A percentile compares a stretch with the other conserved stretches of the same genome.
These are phyloP conservation scores for Elongisporangium undulatum DNA, from an alignment of 352 stramenopile species.

Conservation along the genomic window DNA sequence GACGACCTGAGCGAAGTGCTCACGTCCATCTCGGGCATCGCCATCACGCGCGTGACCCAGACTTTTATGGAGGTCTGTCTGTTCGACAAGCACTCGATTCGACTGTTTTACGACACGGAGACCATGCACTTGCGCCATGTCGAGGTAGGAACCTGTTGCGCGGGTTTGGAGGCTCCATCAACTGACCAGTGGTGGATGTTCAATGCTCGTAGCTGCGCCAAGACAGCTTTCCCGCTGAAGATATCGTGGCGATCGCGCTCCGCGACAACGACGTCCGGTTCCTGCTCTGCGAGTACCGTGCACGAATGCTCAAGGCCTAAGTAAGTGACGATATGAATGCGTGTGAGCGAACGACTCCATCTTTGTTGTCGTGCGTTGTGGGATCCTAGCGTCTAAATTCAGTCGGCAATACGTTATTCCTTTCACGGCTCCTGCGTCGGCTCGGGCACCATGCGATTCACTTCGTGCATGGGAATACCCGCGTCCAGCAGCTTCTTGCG, in stretches of 20 bases:
- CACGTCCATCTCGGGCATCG: slow-evolving; percentile 44
- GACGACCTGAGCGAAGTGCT: slow-evolving; percentile 55
- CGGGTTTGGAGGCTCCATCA: not conserved
- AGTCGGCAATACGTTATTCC: not conserved
- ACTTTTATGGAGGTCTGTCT: slow-evolving; percentile 61
- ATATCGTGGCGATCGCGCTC: slow-evolving; percentile 53
- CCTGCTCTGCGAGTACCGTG: slow-evolving; percentile 56
- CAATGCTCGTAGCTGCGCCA: slow-evolving; percentile 15
- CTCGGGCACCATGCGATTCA: slow-evolving; percentile 13
- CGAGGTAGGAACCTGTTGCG: slow-evolving; percentile 24
- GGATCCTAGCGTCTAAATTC: not conserved
- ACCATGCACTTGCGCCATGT: slow-evolving; percentile 49
- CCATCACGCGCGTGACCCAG: slow-evolving; percentile 47
- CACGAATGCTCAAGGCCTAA: slow-evolving; percentile 23
- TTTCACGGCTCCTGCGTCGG: not conserved
- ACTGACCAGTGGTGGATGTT: not conserved
- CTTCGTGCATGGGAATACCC: slow-evolving; percentile 30
- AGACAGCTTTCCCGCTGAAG: slow-evolving; percentile 19
- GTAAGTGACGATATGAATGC: not conserved
- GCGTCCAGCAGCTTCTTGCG: slow-evolving; percentile 49
- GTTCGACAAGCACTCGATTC: slow-evolving; percentile 42
- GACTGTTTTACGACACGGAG: slow-evolving; percentile 55
- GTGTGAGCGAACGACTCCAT: not conserved
- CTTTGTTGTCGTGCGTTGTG: not conserved
- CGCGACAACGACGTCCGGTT: slow-evolving; percentile 54